These are phyloP conservation scores for Chaetomium sp. DNA, from an alignment of 2,329 filamentous ascomycete genomes.

Conservation along the genomic window DNA sequence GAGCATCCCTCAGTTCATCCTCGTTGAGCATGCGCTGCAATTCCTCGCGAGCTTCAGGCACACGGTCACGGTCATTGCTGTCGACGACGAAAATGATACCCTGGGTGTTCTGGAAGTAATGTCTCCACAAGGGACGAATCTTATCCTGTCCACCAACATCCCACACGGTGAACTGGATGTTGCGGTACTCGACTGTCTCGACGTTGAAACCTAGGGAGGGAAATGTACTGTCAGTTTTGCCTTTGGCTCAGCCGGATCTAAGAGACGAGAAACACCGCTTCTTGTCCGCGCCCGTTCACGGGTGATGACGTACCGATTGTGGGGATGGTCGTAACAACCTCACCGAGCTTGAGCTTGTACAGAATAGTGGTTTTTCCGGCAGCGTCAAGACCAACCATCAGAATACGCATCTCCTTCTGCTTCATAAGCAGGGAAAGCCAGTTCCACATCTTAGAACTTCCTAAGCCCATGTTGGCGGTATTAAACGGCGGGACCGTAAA, in stretches of 20 bases:
- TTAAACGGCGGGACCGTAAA: constrained; percentile 15
- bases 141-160: constrained; percentile 99
- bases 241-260: not conserved
- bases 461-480: constrained; percentile 85
- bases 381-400: constrained; percentile 99
- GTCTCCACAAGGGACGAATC: constrained; percentile 98
- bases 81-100: constrained; percentile 99
- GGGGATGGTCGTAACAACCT: constrained; percentile 98
- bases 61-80: constrained; percentile 96
- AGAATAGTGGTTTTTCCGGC: constrained; percentile 99
- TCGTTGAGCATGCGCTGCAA: constrained; percentile 98
- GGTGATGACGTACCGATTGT: constrained; percentile 69
- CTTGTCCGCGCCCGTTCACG: not conserved
- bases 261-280: not conserved
- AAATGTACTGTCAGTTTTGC: constrained; percentile 21
- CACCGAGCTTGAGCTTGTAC: constrained; percentile 99
- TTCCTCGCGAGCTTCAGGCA: constrained; percentile 94
- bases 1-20: constrained; percentile 94
- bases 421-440: constrained; percentile 20
- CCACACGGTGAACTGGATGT: constrained; percentile 99
- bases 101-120: constrained; percentile 99
- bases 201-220: constrained; percentile 80
- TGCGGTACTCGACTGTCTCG: constrained; percentile 99
- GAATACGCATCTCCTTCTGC: constrained; percentile 99
- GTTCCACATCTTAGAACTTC: constrained; percentile 65